These are phyloP conservation scores for Blastobotrys peoriensis DNA, from an alignment of 805 yeast genomes.

Conservation along the genomic window DNA sequence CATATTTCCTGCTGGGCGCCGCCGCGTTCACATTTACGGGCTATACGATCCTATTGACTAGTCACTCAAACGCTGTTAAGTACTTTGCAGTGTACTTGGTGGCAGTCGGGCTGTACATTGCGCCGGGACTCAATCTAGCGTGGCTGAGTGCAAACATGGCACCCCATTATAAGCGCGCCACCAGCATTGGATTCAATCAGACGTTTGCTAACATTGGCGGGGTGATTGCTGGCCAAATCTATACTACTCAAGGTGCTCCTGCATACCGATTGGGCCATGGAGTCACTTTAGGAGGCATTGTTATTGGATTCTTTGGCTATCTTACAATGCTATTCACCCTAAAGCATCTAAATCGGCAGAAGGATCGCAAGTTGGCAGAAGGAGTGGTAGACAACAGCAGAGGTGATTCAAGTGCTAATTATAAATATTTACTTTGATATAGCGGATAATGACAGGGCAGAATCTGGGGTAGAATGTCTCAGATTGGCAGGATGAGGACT, in stretches of 20 bases:
- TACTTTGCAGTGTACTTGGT: conserved; percentile 10
- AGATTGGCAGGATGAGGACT: too few species aligned
- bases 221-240: conserved; percentile 40
- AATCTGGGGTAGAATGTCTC: too few species aligned
- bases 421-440: too few species aligned
- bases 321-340: too few species aligned
- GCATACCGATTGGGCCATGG: conserved; percentile 37
- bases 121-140: conserved; percentile 36
- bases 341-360: too few species aligned
- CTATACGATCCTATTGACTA: neutral
- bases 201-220: conserved; percentile 43
- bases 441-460: too few species aligned
- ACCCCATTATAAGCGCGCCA: conserved; percentile 38
- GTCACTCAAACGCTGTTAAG: neutral
- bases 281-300: conserved; percentile 6
- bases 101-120: conserved; percentile 27
- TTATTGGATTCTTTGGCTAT: conserved; percentile 1
- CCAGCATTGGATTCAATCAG: conserved; percentile 39
- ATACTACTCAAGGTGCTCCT: conserved; percentile 26
- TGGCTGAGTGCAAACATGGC: conserved; percentile 42
- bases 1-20: conserved; percentile 2
- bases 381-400: too few species aligned
- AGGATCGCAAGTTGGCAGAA: too few species aligned
- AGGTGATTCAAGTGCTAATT: too few species aligned
- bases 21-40: neutral